These are phyloP conservation scores for Babesia caballi DNA, from an alignment of 169 alveolate genomes.

Conservation along the genomic window DNA sequence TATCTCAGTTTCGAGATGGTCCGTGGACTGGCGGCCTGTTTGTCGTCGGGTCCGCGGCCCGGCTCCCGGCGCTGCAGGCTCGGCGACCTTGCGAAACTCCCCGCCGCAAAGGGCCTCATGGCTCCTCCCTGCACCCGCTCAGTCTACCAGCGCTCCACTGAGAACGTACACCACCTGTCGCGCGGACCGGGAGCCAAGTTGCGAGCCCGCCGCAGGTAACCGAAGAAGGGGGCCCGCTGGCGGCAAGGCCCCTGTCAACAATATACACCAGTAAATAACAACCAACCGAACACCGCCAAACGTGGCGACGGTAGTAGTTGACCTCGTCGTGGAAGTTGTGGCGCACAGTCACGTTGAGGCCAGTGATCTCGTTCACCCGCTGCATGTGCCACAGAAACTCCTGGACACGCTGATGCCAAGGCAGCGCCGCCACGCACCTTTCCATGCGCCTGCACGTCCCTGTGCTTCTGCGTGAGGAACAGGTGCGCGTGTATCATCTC, in stretches of 20 bases:
- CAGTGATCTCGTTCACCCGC: conserved; percentile 84
- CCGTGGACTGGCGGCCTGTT: background rate
- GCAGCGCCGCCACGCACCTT: conserved; percentile 55
- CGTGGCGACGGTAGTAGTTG: conserved; percentile 82
- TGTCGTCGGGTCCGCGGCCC: background rate
- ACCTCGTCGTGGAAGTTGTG: conserved; percentile 92
- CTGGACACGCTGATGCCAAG: conserved; percentile 30
- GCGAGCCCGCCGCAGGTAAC: conserved; percentile 86
- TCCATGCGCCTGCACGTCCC: conserved; percentile 87
- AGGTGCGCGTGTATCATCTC: conserved; percentile 96
- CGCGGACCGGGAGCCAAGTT: conserved; percentile 88
- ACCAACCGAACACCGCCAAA: conserved; percentile 90
- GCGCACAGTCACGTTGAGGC: conserved; percentile 85
- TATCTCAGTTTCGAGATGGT: too few species aligned
- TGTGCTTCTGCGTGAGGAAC: conserved; percentile 76
- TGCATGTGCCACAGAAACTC: conserved; percentile 86
- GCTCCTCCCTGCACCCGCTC: conserved; percentile 12
- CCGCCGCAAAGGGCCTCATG: conserved; percentile 48
- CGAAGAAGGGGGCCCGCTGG: conserved; percentile 87
- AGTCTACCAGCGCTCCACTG: background rate
- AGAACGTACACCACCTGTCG: conserved; percentile 79
- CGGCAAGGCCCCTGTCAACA: conserved; percentile 86
- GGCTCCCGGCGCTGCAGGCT: background rate
- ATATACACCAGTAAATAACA: background rate
- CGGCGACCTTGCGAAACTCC: conserved; percentile 19